Base-by-base conservation (phyloP, 1,139 yeast species). In the Kodamaea sp. region DNA sequence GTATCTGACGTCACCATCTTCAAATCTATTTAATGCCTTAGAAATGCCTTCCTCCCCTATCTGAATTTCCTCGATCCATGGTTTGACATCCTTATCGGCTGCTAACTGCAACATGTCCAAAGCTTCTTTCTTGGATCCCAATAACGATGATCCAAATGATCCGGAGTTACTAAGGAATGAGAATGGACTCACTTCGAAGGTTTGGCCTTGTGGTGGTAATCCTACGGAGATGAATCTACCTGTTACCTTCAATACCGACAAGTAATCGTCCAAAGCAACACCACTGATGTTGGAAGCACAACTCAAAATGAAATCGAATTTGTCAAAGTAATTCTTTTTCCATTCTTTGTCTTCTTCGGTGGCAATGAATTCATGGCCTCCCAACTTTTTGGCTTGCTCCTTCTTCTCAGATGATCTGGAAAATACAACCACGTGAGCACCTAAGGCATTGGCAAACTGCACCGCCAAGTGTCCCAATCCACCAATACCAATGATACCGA, bases 1-100 rank as follows among this genome's bases (percentile, higher is more conserved):
- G 57, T 80, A 83, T 46, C 74, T 72, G 38, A 78, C 83, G 42
- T 80, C 81, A 48, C 80, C 79, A 16, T 59, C 46, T 34, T 69
- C 69, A 42, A 74, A 63, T 51, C 75, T 70, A 26, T 69, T 68
- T 44, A 76, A 64, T 6, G 78, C 83, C 48, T 70, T 64, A 29
- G 66, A 63, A 31, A 75, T 73, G 43, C 72, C 70, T 34, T 63
- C 73, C 50, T 73, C 80, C 34, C 68, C 62, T 41, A 80, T 63
- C 30, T 79, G 76, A 30, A 78, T 55, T 19, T 72, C 66, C 59
- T 80, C 84, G 38, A 76, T 69, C 85, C 83, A 78, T 15, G 83
- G 78, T 40, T 65, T 66, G 46, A 78, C 63, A 26, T 65, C 59
- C 44, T 76, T 66, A 46, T 76, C 63, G 12, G 71, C 76, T 26